These are phyloP conservation scores for Bimuria novae-zelandiae DNA, from an alignment of 2,329 filamentous ascomycete species.

Conservation along the genomic window DNA sequence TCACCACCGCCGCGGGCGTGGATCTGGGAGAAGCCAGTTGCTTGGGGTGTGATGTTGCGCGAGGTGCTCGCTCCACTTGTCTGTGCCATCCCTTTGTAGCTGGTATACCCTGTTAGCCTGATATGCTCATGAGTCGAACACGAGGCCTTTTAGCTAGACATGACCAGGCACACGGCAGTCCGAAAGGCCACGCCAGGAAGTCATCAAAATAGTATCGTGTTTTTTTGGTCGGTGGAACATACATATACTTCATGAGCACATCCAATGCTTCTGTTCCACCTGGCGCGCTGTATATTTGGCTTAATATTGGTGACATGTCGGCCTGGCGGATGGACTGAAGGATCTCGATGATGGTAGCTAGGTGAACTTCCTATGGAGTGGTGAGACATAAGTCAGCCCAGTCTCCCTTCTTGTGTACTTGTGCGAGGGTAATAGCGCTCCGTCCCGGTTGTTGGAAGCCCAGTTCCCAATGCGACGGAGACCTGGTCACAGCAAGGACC, in stretches of 20 bases:
- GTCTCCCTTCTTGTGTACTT: conserved; percentile 22
- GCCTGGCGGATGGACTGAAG: conserved; percentile 94
- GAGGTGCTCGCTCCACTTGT: conserved; percentile 33
- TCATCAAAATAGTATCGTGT: conserved; percentile 10
- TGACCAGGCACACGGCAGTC: conserved; percentile 12
- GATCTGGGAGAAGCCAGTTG: conserved; percentile 87
- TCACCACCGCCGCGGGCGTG: conserved; percentile 62
- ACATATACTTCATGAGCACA: conserved; percentile 98
- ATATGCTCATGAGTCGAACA: conserved; percentile 2
- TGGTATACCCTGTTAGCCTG: conserved; percentile 23
- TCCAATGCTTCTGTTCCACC: conserved; percentile 86
- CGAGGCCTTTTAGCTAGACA: conserved; percentile 8
- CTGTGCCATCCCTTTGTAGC: conserved; percentile 85
- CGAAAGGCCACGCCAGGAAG: conserved; percentile 15
- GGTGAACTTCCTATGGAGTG: conserved; percentile 72
- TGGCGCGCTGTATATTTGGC: conserved; percentile 75
- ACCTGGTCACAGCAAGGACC: conserved; percentile 9
- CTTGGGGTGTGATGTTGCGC: conserved; percentile 68
- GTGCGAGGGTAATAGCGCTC: conserved; percentile 20
- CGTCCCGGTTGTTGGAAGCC: conserved; percentile 30
- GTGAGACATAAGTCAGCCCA: conserved; percentile 34
- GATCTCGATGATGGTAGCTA: conserved; percentile 88
- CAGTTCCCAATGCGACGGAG: conserved; percentile 25
- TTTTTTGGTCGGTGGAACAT: conserved; percentile 47
- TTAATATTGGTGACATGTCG: conserved; percentile 89